These are phyloP conservation scores for Kokia cookei DNA, from an alignment of 441 rosid species.

Conservation along the genomic window DNA sequence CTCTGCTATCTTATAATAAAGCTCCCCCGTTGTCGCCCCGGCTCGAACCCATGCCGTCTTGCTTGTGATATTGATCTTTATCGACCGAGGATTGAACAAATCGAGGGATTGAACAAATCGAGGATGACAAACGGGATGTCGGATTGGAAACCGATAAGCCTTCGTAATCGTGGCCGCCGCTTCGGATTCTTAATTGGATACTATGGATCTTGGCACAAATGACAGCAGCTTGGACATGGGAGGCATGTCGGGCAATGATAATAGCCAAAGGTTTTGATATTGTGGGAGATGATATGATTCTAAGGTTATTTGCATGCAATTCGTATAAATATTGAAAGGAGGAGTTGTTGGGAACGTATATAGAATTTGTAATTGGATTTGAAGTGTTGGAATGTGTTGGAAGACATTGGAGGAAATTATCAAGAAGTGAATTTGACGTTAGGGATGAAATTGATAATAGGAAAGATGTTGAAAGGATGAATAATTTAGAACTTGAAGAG, in stretches of 20 bases:
- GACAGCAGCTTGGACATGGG: conserved; percentile 43
- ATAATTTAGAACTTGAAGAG: background rate
- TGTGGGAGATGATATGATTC: conserved; percentile 20
- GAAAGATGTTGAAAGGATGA: background rate
- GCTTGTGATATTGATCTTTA: conserved; percentile 18
- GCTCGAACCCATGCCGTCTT: conserved; percentile 42
- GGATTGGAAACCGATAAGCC: conserved; percentile 35
- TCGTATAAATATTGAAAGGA: conserved; percentile 24
- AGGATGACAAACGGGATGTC: conserved; percentile 27
- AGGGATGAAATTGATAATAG: background rate
- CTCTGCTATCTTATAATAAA: conserved; percentile 29
- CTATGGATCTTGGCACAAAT: conserved; percentile 23
- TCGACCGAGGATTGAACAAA: conserved; percentile 30
- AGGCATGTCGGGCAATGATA: conserved; percentile 26
- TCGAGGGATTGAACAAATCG: too few species aligned
- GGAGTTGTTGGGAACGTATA: conserved; percentile 19
- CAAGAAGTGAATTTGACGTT: conserved; percentile 6
- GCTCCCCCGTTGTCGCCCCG: conserved; percentile 42
- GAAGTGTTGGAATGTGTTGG: conserved; percentile 17
- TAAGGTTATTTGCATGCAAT: conserved; percentile 35
- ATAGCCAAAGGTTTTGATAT: conserved; percentile 39
- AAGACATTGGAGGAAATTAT: conserved; percentile 29
- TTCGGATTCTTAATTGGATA: conserved; percentile 36
- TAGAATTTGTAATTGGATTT: conserved; percentile 24
- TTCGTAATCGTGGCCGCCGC: conserved; percentile 54